Percentiles rank a stretch among this genome's conserved stretches.
These are phyloP conservation scores for Diaporthe sp. DNA, from an alignment of 2,329 filamentous ascomycete species.

Conservation along the genomic window DNA sequence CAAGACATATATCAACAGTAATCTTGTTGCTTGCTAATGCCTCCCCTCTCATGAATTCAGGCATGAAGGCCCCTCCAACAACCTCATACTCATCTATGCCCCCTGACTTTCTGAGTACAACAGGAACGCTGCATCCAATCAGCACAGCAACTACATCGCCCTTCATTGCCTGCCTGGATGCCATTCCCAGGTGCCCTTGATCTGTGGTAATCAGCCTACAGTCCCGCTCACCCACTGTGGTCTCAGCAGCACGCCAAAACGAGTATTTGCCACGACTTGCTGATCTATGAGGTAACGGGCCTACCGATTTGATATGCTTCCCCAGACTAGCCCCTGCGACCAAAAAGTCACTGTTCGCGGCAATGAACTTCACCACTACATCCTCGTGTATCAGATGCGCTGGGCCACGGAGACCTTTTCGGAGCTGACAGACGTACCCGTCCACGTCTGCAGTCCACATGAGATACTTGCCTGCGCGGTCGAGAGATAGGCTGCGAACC, in stretches of 20 bases:
- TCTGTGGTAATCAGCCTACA: constrained; percentile 9
- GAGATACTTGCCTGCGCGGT: constrained; percentile 12
- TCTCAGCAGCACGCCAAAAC: constrained; percentile 5
- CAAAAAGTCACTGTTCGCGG: neutral
- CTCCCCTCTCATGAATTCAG: constrained; percentile 12
- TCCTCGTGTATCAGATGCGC: neutral
- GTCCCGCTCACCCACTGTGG: constrained; percentile 13
- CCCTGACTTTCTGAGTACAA: neutral
- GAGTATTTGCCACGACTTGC: neutral
- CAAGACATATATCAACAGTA: neutral
- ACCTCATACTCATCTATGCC: neutral
- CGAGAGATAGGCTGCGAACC: constrained; percentile 5
- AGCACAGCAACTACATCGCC: neutral
- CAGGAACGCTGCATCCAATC: constrained; percentile 8
- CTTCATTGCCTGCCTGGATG: neutral
- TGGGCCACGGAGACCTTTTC: neutral
- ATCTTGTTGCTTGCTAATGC: neutral
- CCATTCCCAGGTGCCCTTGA: constrained; percentile 3
- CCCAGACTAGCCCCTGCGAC: neutral
- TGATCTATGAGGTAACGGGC: neutral
- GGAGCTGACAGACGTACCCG: neutral
- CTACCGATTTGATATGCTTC: neutral
- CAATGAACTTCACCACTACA: neutral
- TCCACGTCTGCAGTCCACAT: neutral
- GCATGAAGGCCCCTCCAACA: constrained; percentile 17